Base-by-base conservation (phyloP, 139 green algal genomes). In the Pedinophyceae sp. region DNA sequence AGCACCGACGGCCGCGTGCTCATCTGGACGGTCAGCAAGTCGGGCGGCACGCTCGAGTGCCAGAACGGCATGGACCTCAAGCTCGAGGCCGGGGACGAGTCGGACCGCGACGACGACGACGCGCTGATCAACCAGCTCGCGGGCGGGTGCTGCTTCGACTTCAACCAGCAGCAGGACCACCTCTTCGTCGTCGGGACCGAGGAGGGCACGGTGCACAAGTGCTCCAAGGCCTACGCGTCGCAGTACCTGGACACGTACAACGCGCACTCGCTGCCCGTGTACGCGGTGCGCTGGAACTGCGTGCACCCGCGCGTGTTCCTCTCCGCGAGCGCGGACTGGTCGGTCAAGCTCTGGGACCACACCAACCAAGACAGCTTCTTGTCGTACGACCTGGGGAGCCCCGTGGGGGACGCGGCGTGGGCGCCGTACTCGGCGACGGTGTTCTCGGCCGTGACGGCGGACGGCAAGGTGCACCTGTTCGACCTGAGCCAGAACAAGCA, bases 131-230 rank as follows among this genome's bases (percentile, higher is more conserved):
- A 74, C 57, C 48, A 15, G 1, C 60, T 79, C 17, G 76, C 69
- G 38, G 75, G 68, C 4, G 82, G 75, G 29, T 86, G 66, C 61
- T 87, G 77, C 68, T 82, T 95, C 58, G 84, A 95, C 69, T 95
- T 95, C 60, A 77, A 85, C 68, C 67, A 74, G 67, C 30, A 29
- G 2, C 62, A 66, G 48, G 72, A 77, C 24, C 60, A 74, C 57
- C 67, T 88, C 19, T 93, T 93, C 69, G 52, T 93, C 38, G 81
- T 95, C 27, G 86, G 86, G 28, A 88, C 74, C 3, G 84, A 95
- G 66, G 78, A 93, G 64, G 87, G 85, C 19, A 30, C 49, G 17
- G 73, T 95, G 7, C 78, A 91, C 75, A 81, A 85, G 66, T 94
- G 85, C 82, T 84, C 62, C 64, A 90, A 85, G 45, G 81, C 80